Percentiles rank a stretch among this genome's conserved stretches.
Evolutionary conservation across 1,284 basidiomycete species (phyloP).

Genomic region (Peniophora sp.): DNA sequence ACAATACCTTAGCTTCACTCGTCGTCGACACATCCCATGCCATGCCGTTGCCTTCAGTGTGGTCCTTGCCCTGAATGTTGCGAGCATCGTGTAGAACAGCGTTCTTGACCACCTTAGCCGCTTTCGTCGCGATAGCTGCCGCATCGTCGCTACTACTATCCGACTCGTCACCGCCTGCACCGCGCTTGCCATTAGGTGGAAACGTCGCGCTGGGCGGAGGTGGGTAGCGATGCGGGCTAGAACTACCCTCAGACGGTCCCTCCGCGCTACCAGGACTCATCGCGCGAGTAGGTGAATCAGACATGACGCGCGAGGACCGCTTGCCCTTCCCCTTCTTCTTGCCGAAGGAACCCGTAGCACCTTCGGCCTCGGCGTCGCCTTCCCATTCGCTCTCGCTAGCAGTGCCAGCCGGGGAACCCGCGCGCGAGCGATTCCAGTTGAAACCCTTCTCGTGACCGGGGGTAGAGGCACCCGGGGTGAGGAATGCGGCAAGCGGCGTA

Average conservation of each 20-base stretch:
- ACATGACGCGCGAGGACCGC: background rate
- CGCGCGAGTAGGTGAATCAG: background rate
- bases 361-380: conserved; percentile 4
- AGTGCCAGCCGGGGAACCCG: conserved; percentile 4
- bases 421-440: background rate
- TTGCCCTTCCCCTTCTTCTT: conserved; percentile 21
- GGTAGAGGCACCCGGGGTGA: conserved; percentile 11
- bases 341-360: conserved; percentile 2
- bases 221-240: conserved; percentile 29
- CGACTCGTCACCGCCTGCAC: background rate
- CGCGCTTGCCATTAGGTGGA: conserved; percentile 2
- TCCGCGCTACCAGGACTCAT: background rate
- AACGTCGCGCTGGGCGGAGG: conserved; percentile 14
- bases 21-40: conserved; percentile 46
- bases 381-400: conserved; percentile 9
- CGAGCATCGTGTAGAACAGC: conserved; percentile 69
- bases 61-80: conserved; percentile 46
- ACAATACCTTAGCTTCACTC: conserved; percentile 55
- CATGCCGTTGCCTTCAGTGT: conserved; percentile 27
- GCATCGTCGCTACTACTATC: conserved; percentile 23
- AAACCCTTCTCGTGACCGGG: background rate
- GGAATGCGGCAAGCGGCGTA: conserved; percentile 30
- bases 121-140: conserved; percentile 33
- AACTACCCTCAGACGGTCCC: background rate
- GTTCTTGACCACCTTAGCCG: conserved; percentile 57